A percentile compares a stretch with the other conserved stretches of the same genome.
Evolutionary conservation across 1,284 basidiomycete species (phyloP).

Genomic region (Ustilago curta): DNA sequence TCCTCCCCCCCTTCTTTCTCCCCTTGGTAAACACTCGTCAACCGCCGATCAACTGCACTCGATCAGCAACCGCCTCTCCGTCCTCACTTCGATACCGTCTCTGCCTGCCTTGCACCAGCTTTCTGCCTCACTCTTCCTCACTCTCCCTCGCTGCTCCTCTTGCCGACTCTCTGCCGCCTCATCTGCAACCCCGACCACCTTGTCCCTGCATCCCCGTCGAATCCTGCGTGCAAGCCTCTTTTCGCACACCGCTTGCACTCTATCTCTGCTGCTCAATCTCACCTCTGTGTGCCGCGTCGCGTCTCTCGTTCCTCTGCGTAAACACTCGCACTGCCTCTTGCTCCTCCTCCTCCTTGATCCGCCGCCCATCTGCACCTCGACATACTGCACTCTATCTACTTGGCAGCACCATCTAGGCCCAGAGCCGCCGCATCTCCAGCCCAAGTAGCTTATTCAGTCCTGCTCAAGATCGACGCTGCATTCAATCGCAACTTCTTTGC

Average conservation of each 20-base stretch:
- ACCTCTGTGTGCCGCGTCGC: slow-evolving; percentile 23
- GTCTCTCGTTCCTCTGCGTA: slow-evolving; percentile 17
- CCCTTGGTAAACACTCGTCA: slow-evolving; percentile 11
- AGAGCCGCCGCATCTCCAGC: slow-evolving; percentile 22
- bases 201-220: slow-evolving; percentile 27
- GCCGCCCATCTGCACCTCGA: slow-evolving; percentile 6
- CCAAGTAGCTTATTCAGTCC: slow-evolving; percentile 23
- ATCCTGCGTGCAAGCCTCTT: slow-evolving; percentile 10
- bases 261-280: not conserved
- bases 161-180: slow-evolving; percentile 6
- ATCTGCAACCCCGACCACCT: slow-evolving; percentile 19
- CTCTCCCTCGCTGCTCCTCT: slow-evolving; percentile 6
- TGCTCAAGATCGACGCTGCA: slow-evolving; percentile 39
- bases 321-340: slow-evolving; percentile 20
- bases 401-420: slow-evolving; percentile 17
- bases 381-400: slow-evolving; percentile 12
- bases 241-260: slow-evolving; percentile 7
- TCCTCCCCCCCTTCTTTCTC: not conserved
- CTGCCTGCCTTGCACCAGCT: not conserved
- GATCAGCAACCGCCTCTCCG: not conserved
- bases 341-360: slow-evolving; percentile 2
- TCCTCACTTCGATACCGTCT: not conserved
- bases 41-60: not conserved
- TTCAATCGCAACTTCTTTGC: slow-evolving; percentile 24
- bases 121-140: not conserved